Evolutionary conservation across 177 flowering plant genomes (phyloP), one percentile per base, ranked within the genome.

Genomic region (Vitis hybrid): DNA sequence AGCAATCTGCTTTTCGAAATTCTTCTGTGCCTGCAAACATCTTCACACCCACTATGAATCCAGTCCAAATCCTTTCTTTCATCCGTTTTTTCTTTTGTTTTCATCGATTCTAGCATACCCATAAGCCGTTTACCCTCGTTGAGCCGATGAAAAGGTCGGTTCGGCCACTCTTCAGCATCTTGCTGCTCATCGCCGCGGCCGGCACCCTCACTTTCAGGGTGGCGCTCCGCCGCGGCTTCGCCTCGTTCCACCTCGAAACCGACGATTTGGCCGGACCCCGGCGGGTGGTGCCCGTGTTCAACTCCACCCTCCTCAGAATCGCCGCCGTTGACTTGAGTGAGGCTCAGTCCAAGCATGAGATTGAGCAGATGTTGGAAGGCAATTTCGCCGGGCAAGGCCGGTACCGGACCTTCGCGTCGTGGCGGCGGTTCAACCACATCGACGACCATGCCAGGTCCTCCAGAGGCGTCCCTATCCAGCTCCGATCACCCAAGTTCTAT

Each of bases 261-360:
- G 60, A 51, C 2, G 35, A 46, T 6, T 17, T 68, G 14, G 69
- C 66, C 14, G 69, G 40, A 46, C 52, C 17, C 1, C 73, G 65
- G 48, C 67, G 21, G 48, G 50, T 76, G 27, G n/a, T 27, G 12
- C 75, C 80, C 1, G 72, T 71, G 2, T 77, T 88, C 68, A 94
- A 94, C 70, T 69, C 81, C 1, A 91, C 97, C 6, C 75, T 94
- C 70, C 81, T 94, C 60, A 84, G 66, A 35, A 78, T 76, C 60
- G 97, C 99, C 0, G 85, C 87, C 11, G 67, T 85, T 46, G 97
- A 90, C 60, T 1, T 83, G 0, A 89, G 82, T 2, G 95, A 87
- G 60, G 81, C 75, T 4, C 49, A 76, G 56, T 60, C 66, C 12
- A 86, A 78, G 83, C 72, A 73, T 48, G 92, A 94, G 64, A 78